phyloP scores from a whole-genome alignment of 768 basidiomycete genomes.

The Botryobasidium botryosum region DNA sequence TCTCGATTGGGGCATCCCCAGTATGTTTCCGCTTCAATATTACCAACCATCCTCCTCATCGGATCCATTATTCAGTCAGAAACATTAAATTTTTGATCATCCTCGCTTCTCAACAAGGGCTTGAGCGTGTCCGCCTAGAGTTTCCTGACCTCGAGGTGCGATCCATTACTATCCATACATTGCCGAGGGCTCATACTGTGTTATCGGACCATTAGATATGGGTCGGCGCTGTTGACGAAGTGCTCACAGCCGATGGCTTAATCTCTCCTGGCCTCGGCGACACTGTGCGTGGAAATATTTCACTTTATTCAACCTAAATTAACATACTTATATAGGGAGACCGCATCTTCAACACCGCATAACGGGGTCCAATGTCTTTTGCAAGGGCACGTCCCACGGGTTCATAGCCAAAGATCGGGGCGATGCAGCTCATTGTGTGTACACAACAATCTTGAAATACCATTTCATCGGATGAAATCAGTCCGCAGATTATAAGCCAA shows the following conservation, averaged over 20 bases:
- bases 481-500: too few relatives aligned
- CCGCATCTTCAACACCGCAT: neutral
- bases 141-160: slow-evolving; percentile 69
- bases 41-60: slow-evolving; percentile 1
- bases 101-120: slow-evolving; percentile 59
- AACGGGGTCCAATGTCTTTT: too few relatives aligned
- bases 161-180: slow-evolving; percentile 10
- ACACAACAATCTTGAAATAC: too few relatives aligned
- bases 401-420: too few relatives aligned
- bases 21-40: slow-evolving; percentile 24
- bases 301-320: neutral
- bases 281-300: slow-evolving; percentile 38
- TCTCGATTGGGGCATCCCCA: slow-evolving; percentile 59
- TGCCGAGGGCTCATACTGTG: neutral
- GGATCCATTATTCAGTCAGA: slow-evolving; percentile 25
- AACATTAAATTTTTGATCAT: slow-evolving; percentile 72
- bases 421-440: too few relatives aligned
- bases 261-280: slow-evolving; percentile 88
- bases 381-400: too few relatives aligned
- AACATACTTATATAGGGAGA: neutral
- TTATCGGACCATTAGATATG: slow-evolving; percentile 40
- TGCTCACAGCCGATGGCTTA: slow-evolving; percentile 55
- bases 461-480: too few relatives aligned
- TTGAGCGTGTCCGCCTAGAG: slow-evolving; percentile 42
- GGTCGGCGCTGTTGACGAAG: slow-evolving; percentile 65